phyloP scores from a whole-genome alignment of 2,329 filamentous ascomycete genomes.

The Rhynchosporium secalis region DNA sequence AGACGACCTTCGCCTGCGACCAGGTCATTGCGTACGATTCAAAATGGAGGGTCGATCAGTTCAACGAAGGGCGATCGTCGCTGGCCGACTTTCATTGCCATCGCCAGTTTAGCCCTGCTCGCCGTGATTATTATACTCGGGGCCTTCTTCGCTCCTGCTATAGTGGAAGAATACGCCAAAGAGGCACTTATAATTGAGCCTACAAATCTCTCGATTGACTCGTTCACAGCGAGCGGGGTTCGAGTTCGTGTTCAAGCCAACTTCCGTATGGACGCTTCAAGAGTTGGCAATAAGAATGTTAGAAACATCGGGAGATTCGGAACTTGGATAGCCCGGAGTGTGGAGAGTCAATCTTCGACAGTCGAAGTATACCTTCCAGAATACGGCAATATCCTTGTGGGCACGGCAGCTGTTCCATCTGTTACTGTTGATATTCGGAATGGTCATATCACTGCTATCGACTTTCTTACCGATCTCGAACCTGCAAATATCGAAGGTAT shows the following conservation, averaged over 20 bases:
- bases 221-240: slow-evolving; percentile 77
- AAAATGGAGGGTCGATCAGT: slow-evolving; percentile 36
- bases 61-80: slow-evolving; percentile 46
- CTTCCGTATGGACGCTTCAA: slow-evolving; percentile 75
- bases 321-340: slow-evolving; percentile 76
- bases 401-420: slow-evolving; percentile 73
- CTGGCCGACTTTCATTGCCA: slow-evolving; percentile 79
- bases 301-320: slow-evolving; percentile 74
- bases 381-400: slow-evolving; percentile 75
- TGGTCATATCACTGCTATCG: slow-evolving; percentile 72
- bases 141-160: slow-evolving; percentile 78
- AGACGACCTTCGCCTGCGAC: slow-evolving; percentile 39
- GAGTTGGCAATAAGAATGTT: slow-evolving; percentile 69
- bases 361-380: slow-evolving; percentile 81
- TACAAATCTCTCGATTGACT: slow-evolving; percentile 80
- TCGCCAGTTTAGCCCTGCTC: slow-evolving; percentile 62
- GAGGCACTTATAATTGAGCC: slow-evolving; percentile 80
- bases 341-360: slow-evolving; percentile 71
- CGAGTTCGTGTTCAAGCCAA: slow-evolving; percentile 78
- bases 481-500: slow-evolving; percentile 78
- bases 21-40: slow-evolving; percentile 40
- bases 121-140: slow-evolving; percentile 70
- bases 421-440: slow-evolving; percentile 76
- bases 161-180: slow-evolving; percentile 83
- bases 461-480: slow-evolving; percentile 74